Base-by-base conservation (phyloP, 768 basidiomycete genomes). In the Termitomyces sp. region DNA sequence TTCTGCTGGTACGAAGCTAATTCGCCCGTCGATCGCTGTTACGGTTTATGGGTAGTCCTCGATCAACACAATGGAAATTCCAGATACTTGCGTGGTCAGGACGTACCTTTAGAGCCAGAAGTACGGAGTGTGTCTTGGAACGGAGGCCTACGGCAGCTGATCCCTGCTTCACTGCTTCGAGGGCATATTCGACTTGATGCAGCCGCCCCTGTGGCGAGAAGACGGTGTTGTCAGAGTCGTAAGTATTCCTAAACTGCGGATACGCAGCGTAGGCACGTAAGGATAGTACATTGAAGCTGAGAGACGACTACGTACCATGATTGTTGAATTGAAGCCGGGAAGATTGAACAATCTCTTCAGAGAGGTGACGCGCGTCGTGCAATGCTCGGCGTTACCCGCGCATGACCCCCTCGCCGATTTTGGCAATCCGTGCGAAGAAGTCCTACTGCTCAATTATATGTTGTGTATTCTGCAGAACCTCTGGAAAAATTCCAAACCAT, bases 1-100 rank as follows among this genome's bases (percentile, higher is more conserved):
- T 99, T 98, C 77, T 98, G 95, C 69, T 99, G 97, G 79, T 98
- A 98, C n/a, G 92, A 93, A 15, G 97, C 95, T 51, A 99, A 81
- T 70, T 98, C 96, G 57, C 97, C 97, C 14, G 93, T 95, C 28
- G 97, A 98, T 71, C 96, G 84, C 97, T 99, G 56, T 28, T 34
- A 42, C 10, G 41, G n/a, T 40, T 40, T 3, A 19, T 40, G 38
- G 12, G 8, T 42, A 26, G 43, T 44, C 15, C 43, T 44, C 24
- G 24, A 44, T 44, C 22, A 24, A 42, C 19, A 42, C 41, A 22
- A 19, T 11, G 11, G 2, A 22, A 5, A 7, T 14, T 24, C 22
- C 6, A 24, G 42, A 15, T 24, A 24, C 14, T n/a, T 8, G 6
- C n/a, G 7, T 7, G 8, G 22, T 5, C 9, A 30, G 6, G 9